Conservation (phyloP, 768 basidiomycete genomes). For the Naganishia vishniacii region DNA sequence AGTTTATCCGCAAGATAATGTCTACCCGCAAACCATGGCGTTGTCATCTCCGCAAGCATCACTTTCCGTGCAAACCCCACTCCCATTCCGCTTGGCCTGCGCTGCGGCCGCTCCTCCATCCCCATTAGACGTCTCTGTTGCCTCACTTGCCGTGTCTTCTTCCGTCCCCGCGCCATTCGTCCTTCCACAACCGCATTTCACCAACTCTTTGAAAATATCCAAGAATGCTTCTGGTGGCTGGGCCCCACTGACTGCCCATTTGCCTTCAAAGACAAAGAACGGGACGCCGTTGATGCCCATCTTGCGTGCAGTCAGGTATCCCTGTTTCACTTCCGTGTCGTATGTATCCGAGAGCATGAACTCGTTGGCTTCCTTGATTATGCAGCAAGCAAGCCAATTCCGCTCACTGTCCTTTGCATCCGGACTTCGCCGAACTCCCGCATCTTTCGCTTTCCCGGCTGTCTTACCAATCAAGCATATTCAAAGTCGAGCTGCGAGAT, state of each 20-base stretch:
- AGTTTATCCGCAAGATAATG: not conserved
- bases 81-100: not conserved
- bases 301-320: constrained; percentile 60
- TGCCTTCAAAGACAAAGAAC: constrained; percentile 69
- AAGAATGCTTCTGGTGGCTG: constrained; percentile 65
- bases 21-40: constrained; percentile 15
- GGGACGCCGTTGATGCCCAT: constrained; percentile 74
- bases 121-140: too few species aligned
- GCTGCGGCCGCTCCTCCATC: not conserved
- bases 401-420: too few species aligned
- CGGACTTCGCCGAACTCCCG: too few species aligned
- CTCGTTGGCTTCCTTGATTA: constrained; percentile 57
- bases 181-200: constrained; percentile 19
- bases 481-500: too few species aligned
- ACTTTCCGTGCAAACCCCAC: not conserved
- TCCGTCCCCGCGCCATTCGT: constrained; percentile 3
- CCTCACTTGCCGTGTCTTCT: not conserved
- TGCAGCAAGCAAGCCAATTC: too few species aligned
- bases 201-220: constrained; percentile 25
- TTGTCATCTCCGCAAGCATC: not conserved
- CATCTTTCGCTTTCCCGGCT: too few species aligned
- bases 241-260: constrained; percentile 70
- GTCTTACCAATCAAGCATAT: too few species aligned
- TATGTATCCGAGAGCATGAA: constrained; percentile 67
- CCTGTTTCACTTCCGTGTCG: constrained; percentile 59